phyloP scores from a whole-genome alignment of 1,284 basidiomycete genomes.

The Cryptococcus sp. region DNA sequence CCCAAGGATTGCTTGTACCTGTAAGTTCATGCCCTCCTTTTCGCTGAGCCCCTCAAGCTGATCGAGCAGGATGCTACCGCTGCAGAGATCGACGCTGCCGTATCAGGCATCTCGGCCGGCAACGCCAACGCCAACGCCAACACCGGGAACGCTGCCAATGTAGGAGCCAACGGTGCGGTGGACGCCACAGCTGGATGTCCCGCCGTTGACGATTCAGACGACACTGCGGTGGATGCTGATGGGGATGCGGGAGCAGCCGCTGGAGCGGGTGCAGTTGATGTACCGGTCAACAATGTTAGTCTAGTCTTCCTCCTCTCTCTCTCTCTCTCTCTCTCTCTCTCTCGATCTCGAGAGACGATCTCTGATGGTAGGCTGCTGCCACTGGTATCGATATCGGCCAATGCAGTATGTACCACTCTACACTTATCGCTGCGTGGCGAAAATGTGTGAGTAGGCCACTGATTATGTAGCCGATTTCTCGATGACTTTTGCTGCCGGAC shows the following conservation, averaged over 20 bases:
- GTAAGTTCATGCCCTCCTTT: conserved; percentile 19
- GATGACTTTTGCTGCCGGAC: conserved; percentile 58
- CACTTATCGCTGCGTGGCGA: too few species aligned
- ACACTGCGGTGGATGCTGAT: too few species aligned
- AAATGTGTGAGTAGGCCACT: background rate
- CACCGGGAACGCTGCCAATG: too few species aligned
- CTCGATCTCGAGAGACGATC: background rate
- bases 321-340: too few species aligned
- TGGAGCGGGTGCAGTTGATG: background rate
- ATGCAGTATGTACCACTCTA: conserved; percentile 13
- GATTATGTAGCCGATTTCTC: conserved; percentile 32
- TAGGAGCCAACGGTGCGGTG: conserved; percentile 1
- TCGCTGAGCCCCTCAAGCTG: too few species aligned
- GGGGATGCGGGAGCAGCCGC: too few species aligned
- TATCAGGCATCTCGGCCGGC: too few species aligned
- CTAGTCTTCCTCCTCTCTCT: too few species aligned
- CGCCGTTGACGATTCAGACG: background rate
- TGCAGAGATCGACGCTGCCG: conserved; percentile 40
- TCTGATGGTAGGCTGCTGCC: background rate
- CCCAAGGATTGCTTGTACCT: conserved; percentile 55
- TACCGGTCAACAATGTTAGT: conserved; percentile 3
- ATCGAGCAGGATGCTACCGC: conserved; percentile 51
- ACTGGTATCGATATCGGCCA: conserved; percentile 18
- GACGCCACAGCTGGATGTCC: conserved; percentile 6
- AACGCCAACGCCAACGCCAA: too few species aligned